Evolutionary conservation across 1,139 yeast genomes (phyloP), one percentile per base, ranked within the genome.

Genomic region (Saccharomyces hybrid): DNA sequence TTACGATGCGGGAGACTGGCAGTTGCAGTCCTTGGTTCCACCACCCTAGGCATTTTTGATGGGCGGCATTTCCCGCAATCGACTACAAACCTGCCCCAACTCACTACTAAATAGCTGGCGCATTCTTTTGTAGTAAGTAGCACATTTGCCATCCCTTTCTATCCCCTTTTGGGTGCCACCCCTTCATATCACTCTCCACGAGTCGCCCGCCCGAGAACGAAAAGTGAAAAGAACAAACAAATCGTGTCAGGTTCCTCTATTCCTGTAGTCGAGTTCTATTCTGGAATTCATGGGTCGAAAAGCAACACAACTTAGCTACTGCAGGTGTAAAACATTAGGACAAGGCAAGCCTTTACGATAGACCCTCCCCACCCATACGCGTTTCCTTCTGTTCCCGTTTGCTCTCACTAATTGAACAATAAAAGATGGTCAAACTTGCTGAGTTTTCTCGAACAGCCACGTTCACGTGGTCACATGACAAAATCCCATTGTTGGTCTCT

Each of bases 391-490:
- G 16, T 27, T 51, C 31, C 41, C 46, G 50, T 51, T 46, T 47
- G 46, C 51, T 47, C 34, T 48, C 31, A 8, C 42, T n/a, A 38
- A 38, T 5, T 26, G 29, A 51, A 51, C 53, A 47, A 47, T 47
- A 47, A 47, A 31, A 46, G 53, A 87, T 87, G 95, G 95, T 89
- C 63, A 89, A 88, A 73, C 78, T 93, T 64, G 82, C 83, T 71
- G 96, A 90, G 71, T 84, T 89, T 65, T 78, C 82, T 60, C 80
- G 91, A 62, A 88, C 97, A 16, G 90, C 97, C 50, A 85, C 96
- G 41, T 89, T 93, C 73, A 96, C 98, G 51, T 93, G 98, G 98
- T 88, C 96, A 55, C 82, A 78, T 64, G 88, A 84, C 63, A 73
- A 79, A 52, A 75, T 84, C 57, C 96, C 96, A 27, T 72, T 82